phyloP scores from a whole-genome alignment of 1,139 yeast genomes.

The Taphrina deformans region DNA sequence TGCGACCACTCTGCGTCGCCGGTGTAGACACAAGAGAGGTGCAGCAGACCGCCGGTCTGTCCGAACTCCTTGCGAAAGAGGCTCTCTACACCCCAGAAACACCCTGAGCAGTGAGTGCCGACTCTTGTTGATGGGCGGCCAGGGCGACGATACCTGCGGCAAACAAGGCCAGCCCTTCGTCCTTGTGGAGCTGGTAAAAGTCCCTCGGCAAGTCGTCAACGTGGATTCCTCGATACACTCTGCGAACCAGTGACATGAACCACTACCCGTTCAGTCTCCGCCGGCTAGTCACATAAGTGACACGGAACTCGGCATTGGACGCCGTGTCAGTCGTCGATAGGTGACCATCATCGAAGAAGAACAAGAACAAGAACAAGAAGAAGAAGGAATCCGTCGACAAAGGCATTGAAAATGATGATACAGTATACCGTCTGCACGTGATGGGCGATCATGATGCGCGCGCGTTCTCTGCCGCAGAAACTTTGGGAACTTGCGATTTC shows the following conservation, averaged over 20 bases:
- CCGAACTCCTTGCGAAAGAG: neutral
- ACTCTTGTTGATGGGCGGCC: too few species aligned
- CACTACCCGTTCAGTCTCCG: too few species aligned
- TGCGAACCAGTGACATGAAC: conserved; percentile 1
- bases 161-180: neutral
- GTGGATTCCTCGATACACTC: neutral
- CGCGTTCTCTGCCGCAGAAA: too few species aligned
- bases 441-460: neutral
- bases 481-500: too few species aligned
- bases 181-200: neutral
- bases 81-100: conserved; percentile 13
- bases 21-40: neutral
- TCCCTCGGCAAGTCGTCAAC: neutral
- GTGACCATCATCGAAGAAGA: too few species aligned
- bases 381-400: too few species aligned
- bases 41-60: neutral
- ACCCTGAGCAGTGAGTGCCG: too few species aligned
- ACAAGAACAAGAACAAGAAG: too few species aligned
- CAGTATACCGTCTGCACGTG: neutral
- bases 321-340: too few species aligned
- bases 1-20: neutral
- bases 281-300: too few species aligned
- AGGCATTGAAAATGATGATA: too few species aligned
- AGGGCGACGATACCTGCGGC: neutral
- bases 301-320: too few species aligned